Conservation (phyloP, 441 rosid genomes). For the Pelargonium myrrhifolium region DNA sequence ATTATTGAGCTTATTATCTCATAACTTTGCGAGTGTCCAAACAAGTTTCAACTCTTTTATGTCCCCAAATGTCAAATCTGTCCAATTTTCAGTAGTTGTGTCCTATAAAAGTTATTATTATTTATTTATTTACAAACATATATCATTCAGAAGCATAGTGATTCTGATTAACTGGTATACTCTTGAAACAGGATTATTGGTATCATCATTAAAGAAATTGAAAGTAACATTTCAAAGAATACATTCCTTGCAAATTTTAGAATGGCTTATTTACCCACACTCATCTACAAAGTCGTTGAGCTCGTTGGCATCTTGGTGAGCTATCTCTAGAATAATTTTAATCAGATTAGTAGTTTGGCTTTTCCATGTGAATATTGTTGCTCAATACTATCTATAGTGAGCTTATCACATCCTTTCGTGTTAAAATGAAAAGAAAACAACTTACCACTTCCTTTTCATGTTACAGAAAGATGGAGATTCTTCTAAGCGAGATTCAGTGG, state of each 20-base stretch:
- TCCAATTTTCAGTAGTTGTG: neutral
- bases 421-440: neutral
- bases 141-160: neutral
- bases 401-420: neutral
- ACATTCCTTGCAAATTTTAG: conserved; percentile 77
- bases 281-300: conserved; percentile 76
- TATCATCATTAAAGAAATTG: conserved; percentile 80
- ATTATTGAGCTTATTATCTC: neutral
- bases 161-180: conserved; percentile 14
- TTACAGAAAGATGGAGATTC: conserved; percentile 85
- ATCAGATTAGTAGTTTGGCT: neutral
- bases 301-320: conserved; percentile 86
- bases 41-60: neutral
- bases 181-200: conserved; percentile 61
- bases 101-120: no score
- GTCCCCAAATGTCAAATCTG: neutral
- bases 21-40: neutral
- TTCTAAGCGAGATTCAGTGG: conserved; percentile 66
- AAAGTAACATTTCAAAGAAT: conserved; percentile 76
- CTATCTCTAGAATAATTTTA: conserved; percentile 13
- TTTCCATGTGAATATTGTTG: neutral
- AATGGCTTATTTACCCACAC: conserved; percentile 71
- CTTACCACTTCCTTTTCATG: conserved; percentile 19
- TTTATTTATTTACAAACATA: no score
- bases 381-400: neutral